Evolutionary conservation across 257 asterid genomes (phyloP), one percentile per base, ranked within the genome.

Genomic region (Nicotiana benthamiana): DNA sequence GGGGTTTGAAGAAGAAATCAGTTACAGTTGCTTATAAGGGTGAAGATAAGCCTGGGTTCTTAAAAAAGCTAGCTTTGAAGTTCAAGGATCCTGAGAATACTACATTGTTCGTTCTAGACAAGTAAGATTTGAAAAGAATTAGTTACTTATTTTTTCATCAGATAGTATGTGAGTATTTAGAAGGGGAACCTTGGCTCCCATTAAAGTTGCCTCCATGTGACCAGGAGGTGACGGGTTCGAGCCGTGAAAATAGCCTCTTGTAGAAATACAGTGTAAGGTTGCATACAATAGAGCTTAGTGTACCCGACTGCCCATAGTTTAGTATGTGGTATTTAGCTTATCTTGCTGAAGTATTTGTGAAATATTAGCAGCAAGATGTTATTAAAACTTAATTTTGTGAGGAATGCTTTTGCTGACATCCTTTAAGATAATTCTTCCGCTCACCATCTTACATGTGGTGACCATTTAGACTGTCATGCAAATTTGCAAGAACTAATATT

Each of bases 91-190:
- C 99, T 5, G 95, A 91, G 61, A 92, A 82, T 82, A 92, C 99
- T 77, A 92, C 99, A 75, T 87, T 96, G 87, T 90, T 94, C 88
- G 81, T 94, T 77, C 83, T 96, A 82, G 99, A 96, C 95, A 96
- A 96, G 99, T 96, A 93, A 91, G 95, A 82, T 83, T 85, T 52
- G 83, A 52, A 32, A 80, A 80, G 24, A 48, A 26, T 48, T 74
- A 40, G 18, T 46, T 72, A 8, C 7, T 72, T 22, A 15, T 11
- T 7, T n/a, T 36, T 36, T 67, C 22, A 36, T 22, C 11, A 36
- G 76, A 72, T 43, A 6, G 1, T 22, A 24, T 15, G 24, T 46
- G 16, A 24, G 61, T 48, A 72, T 9, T 48, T 72, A 7, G 61
- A 28, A 28, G 30, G 30, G 30, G 1, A 28, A 3, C 30, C 30